Evolutionary conservation across 192 early-diverging fungal species (phyloP), one percentile per base, ranked within the genome.

Genomic region (Entomortierella parvispora): DNA sequence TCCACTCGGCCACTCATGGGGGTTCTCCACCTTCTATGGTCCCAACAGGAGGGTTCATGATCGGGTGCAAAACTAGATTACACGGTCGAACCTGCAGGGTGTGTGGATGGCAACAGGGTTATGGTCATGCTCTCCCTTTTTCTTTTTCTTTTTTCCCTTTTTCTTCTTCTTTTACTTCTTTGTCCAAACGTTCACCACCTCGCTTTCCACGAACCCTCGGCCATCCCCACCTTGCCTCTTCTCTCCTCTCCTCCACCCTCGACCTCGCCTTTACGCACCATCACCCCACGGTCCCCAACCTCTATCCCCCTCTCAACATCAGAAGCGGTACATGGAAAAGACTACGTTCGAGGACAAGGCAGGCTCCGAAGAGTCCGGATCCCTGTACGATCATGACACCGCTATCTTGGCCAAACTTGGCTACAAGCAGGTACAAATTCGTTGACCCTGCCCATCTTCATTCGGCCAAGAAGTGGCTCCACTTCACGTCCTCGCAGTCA

Each of bases 331-430:
- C 45, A 74, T 74, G 71, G 53, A 50, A 37, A 51, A 63, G 48
- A 44, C 62, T n/a, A 40, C 37, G 12, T 40, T 40, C 37, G 37
- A 40, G 37, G 37, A 40, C 12, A 9, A 12, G 37, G 12, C 37
- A 52, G 65, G 37, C 15, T 66, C 71, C 37, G 55, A 47, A 34
- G 44, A 62, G 31, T 66, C 71, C 14, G 65, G 53, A 45, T 76
- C 72, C n/a, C 9, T 45, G 11, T 68, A 68, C 25, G 77, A 79
- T 65, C 68, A 71, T 49, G 80, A 81, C 64, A 64, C 55, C 33
- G 72, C 68, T 32, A 52, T 81, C 44, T 71, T 81, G 18, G 68
- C 70, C 25, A 74, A 71, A 51, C 62, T 81, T n/a, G 80, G 80
- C 29, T 81, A 81, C 68, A 81, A 81, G 64, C 80, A 81, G 80